Percentiles rank a stretch among this genome's conserved stretches.
phyloP scores from a whole-genome alignment of 768 basidiomycete species.

The Russula virescens region DNA sequence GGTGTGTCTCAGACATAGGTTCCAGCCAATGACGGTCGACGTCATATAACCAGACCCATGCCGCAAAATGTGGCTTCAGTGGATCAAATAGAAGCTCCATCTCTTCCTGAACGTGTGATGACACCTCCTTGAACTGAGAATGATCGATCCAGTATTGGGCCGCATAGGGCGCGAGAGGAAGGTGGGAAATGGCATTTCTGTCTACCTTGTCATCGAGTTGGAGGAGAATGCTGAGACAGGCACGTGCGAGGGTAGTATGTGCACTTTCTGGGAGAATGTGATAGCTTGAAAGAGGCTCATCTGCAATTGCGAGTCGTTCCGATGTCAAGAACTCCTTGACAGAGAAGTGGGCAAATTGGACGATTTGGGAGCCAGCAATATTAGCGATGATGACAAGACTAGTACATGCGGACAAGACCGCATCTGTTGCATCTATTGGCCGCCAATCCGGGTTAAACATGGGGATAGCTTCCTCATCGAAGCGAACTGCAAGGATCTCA shows the following conservation, averaged over 20 bases:
- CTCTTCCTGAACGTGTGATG: background rate
- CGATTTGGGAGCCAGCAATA: background rate
- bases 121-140: background rate
- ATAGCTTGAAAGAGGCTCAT: too few species aligned
- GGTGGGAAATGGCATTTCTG: background rate
- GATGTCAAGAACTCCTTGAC: too few species aligned
- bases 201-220: background rate
- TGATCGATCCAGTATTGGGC: conserved; percentile 8
- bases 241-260: too few species aligned
- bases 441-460: background rate
- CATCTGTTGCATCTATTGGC: background rate
- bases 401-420: background rate
- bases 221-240: too few species aligned
- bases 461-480: background rate
- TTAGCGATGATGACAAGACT: background rate
- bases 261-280: too few species aligned
- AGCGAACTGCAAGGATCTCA: conserved; percentile 6
- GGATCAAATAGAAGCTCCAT: conserved; percentile 7
- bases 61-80: too few species aligned
- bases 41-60: too few species aligned
- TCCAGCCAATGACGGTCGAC: too few species aligned
- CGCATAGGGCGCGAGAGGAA: background rate
- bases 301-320: too few species aligned
- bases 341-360: conserved; percentile 14
- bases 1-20: too few species aligned